Conservation (phyloP, 176 grass and related monocot species). For the Cocos nucifera region DNA sequence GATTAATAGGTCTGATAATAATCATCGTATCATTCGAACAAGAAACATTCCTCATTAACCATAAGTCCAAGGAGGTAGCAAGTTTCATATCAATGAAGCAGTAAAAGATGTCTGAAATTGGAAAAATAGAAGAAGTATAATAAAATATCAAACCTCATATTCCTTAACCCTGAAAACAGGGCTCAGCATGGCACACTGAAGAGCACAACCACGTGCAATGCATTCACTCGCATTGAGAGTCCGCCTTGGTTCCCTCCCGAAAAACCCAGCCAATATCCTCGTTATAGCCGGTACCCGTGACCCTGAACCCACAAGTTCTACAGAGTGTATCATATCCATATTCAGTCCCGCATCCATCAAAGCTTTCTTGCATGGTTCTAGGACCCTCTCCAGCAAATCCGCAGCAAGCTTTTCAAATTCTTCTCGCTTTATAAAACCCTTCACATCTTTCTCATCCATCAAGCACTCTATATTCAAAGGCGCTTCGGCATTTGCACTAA, state of each 20-base stretch:
- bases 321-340: constrained; percentile 49
- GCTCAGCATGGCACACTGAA: constrained; percentile 97
- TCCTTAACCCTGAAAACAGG: constrained; percentile 77
- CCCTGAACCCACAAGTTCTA: constrained; percentile 94
- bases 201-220: constrained; percentile 69
- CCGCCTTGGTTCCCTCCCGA: constrained; percentile 64
- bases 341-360: constrained; percentile 35
- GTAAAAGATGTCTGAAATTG: background rate
- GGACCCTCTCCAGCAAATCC: constrained; percentile 43
- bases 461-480: constrained; percentile 81
- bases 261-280: constrained; percentile 63
- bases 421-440: constrained; percentile 64
- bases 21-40: too few species aligned
- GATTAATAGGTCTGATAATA: too few species aligned
- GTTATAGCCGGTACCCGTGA: constrained; percentile 72
- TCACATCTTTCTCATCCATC: constrained; percentile 98
- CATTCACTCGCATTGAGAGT: constrained; percentile 96
- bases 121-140: background rate
- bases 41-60: too few species aligned
- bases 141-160: constrained; percentile 51
- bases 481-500: constrained; percentile 67
- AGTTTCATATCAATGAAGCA: too few species aligned
- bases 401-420: constrained; percentile 73
- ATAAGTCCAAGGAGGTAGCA: too few species aligned
- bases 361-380: constrained; percentile 66